Percentiles rank a stretch among this genome's conserved stretches.
These are phyloP conservation scores for Amphirosellinia nigrospora DNA, from an alignment of 495 filamentous ascomycete genomes.

Conservation along the genomic window DNA sequence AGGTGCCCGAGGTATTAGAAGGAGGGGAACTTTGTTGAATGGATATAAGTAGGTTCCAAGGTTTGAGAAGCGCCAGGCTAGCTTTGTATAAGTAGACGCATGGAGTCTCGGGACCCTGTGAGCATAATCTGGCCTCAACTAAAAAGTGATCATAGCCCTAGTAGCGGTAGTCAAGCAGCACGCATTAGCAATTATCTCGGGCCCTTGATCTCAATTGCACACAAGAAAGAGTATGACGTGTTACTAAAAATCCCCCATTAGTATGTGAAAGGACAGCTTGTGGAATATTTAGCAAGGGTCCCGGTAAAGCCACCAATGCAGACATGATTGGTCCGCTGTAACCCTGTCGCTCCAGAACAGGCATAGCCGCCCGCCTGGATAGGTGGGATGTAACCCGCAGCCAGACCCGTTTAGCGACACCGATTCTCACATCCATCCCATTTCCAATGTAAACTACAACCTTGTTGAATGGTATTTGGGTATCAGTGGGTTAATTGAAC, in stretches of 20 bases:
- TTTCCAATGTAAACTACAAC: too few relatives aligned
- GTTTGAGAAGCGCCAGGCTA: slow-evolving; percentile 1
- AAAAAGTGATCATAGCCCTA: slow-evolving; percentile 25
- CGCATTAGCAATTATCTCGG: slow-evolving; percentile 1
- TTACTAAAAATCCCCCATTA: slow-evolving; percentile 29
- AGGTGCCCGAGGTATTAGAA: not conserved
- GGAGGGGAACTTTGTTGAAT: not conserved
- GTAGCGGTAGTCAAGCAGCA: slow-evolving; percentile 5
- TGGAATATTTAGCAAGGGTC: slow-evolving; percentile 34
- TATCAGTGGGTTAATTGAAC: not conserved
- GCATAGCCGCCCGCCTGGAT: slow-evolving; percentile 2
- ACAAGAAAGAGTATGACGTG: slow-evolving; percentile 27
- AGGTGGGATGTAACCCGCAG: slow-evolving; percentile 24
- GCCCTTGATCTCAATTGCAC: slow-evolving; percentile 13
- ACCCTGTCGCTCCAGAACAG: slow-evolving; percentile 26
- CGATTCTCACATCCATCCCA: too few relatives aligned
- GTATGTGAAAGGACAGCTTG: slow-evolving; percentile 40
- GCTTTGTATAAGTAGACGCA: slow-evolving; percentile 32
- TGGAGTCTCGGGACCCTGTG: slow-evolving; percentile 13
- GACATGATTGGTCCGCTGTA: slow-evolving; percentile 39
- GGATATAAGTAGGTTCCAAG: not conserved
- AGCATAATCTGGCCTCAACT: slow-evolving; percentile 42
- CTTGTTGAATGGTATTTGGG: too few relatives aligned
- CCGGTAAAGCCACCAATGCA: slow-evolving; percentile 38
- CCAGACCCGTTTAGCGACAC: too few relatives aligned